Evolutionary conservation across 2,329 filamentous ascomycete genomes (phyloP).

Genomic region (Colletotrichum coccodes): DNA sequence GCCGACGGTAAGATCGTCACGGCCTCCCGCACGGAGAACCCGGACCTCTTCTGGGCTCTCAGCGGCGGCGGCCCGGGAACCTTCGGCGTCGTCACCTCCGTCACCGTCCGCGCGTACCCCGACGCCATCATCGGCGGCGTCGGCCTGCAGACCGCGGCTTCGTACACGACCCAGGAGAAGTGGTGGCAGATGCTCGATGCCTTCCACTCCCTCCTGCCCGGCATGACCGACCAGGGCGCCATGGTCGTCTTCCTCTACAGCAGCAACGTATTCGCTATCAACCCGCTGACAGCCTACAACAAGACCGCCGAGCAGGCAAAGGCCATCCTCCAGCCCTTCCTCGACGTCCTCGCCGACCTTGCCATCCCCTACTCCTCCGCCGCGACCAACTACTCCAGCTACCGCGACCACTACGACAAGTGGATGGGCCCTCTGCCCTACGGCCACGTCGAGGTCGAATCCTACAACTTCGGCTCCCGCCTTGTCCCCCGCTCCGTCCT

Average conservation of each 20-base stretch:
- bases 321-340: slow-evolving; percentile 57
- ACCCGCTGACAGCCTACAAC: slow-evolving; percentile 58
- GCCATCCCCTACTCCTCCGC: slow-evolving; percentile 41
- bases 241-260: slow-evolving; percentile 61
- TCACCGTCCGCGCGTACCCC: slow-evolving; percentile 63
- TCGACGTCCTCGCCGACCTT: slow-evolving; percentile 48
- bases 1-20: slow-evolving; percentile 57
- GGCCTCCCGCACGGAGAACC: slow-evolving; percentile 57
- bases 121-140: slow-evolving; percentile 54
- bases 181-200: slow-evolving; percentile 60
- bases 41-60: slow-evolving; percentile 72
- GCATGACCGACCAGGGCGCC: slow-evolving; percentile 59
- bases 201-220: slow-evolving; percentile 53
- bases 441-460: slow-evolving; percentile 61
- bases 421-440: slow-evolving; percentile 53
- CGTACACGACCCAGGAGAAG: slow-evolving; percentile 41
- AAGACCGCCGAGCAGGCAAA: slow-evolving; percentile 54
- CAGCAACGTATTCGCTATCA: slow-evolving; percentile 56
- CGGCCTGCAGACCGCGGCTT: slow-evolving; percentile 44
- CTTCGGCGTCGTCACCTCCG: slow-evolving; percentile 65
- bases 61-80: slow-evolving; percentile 68
- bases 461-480: slow-evolving; percentile 49
- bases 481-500: slow-evolving; percentile 51
- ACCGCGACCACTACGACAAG: slow-evolving; percentile 57
- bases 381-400: slow-evolving; percentile 36